These are phyloP conservation scores for Solanum hybrid DNA, from an alignment of 305 asterid genomes.

Conservation along the genomic window DNA sequence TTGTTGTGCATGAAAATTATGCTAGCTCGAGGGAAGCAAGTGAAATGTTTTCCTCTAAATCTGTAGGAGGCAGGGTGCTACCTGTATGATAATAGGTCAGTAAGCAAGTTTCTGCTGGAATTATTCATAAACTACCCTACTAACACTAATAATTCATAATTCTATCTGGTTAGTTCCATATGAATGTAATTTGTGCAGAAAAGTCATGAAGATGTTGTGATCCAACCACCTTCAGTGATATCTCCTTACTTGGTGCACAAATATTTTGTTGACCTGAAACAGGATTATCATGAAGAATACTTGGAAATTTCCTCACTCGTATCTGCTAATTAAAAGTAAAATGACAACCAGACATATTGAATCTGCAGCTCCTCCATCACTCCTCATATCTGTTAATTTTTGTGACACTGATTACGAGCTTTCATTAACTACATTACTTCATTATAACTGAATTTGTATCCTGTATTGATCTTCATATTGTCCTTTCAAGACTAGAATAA, in stretches of 20 bases:
- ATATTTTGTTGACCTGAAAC: not conserved
- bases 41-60: not conserved
- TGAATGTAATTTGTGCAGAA: conserved; percentile 18
- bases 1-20: not conserved
- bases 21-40: not conserved
- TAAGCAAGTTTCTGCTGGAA: not conserved
- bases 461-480: not conserved
- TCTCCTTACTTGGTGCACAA: conserved; percentile 8
- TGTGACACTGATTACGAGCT: not conserved
- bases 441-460: not conserved
- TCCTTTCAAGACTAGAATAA: not conserved
- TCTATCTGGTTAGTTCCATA: conserved; percentile 1
- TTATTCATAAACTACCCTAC: not conserved
- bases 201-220: conserved; percentile 20
- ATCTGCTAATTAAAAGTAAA: not conserved
- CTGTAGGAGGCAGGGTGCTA: not conserved
- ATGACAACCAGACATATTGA: not conserved
- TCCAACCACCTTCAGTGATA: conserved; percentile 1
- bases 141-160: not conserved
- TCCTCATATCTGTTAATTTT: not conserved
- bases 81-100: not conserved
- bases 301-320: not conserved
- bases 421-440: not conserved
- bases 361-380: not conserved
- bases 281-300: not conserved